These are phyloP conservation scores for Cutaneotrichosporon daszewskae DNA, from an alignment of 1,284 basidiomycete species.

Conservation along the genomic window DNA sequence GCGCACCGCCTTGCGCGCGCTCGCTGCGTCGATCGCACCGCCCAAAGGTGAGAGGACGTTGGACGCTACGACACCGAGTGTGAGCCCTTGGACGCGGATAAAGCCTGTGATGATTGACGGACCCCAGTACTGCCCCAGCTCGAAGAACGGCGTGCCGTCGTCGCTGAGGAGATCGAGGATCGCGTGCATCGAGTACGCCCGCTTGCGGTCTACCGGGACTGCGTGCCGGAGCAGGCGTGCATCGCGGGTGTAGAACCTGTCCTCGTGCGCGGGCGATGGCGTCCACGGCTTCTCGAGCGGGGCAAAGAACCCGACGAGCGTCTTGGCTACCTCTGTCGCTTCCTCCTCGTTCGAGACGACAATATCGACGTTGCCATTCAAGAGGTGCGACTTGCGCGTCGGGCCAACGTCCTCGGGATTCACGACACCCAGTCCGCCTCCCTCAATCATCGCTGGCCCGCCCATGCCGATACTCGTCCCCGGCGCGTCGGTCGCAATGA, in stretches of 20 bases:
- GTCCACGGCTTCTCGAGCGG: not conserved
- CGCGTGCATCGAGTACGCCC: slow-evolving; percentile 17
- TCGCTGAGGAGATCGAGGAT: slow-evolving; percentile 14
- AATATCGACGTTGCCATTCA: slow-evolving; percentile 19
- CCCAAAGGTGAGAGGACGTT: slow-evolving; percentile 15
- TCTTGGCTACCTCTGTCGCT: slow-evolving; percentile 14
- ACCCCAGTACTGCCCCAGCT: slow-evolving; percentile 17
- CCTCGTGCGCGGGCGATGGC: not conserved
- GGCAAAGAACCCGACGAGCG: slow-evolving; percentile 15
- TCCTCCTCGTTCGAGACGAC: slow-evolving; percentile 15
- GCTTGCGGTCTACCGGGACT: slow-evolving; percentile 16
- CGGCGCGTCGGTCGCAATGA: slow-evolving; percentile 14
- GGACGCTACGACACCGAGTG: slow-evolving; percentile 13
- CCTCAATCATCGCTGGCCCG: slow-evolving; percentile 19
- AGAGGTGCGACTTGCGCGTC: slow-evolving; percentile 9
- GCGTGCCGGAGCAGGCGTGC: slow-evolving; percentile 15
- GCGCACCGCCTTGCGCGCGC: slow-evolving; percentile 14
- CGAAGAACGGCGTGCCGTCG: slow-evolving; percentile 18
- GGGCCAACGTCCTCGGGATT: slow-evolving; percentile 17
- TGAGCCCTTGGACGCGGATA: slow-evolving; percentile 13
- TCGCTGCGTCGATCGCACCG: slow-evolving; percentile 14
- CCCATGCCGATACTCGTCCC: slow-evolving; percentile 19
- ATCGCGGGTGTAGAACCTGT: slow-evolving; percentile 7
- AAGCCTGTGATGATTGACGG: slow-evolving; percentile 16
- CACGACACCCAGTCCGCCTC: slow-evolving; percentile 13